Base-by-base conservation (phyloP, 768 basidiomycete species). In the Suillus occidentalis region DNA sequence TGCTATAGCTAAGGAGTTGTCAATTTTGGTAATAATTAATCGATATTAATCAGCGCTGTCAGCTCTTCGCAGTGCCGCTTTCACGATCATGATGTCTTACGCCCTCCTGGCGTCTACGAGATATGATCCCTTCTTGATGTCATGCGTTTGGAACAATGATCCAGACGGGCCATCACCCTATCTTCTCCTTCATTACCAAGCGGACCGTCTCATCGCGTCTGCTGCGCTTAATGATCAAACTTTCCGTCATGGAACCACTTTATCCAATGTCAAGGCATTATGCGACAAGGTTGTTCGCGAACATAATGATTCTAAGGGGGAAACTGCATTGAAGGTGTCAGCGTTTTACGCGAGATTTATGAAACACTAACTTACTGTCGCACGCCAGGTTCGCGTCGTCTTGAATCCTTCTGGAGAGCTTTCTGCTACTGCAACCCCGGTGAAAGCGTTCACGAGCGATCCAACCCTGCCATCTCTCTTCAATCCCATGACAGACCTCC, bases 151-250 rank as follows among this genome's bases (percentile, higher is more conserved):
- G 90, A 93, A 92, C 67, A 82, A 83, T 40, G 82, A 82, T 39
- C 76, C 77, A 10, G 66, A 78, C 20, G 82, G 81, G n/a, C 84
- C 86, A 1, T 87, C 85, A 0, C 81, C 84, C 0, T 90, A 87
- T 68, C 76, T 92, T n/a, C 75, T 92, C 0, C 82, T 92, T 13
- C 75, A 72, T 0, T 82, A 83, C 69, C 90, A 93, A 67, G 72
- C 82, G 61, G 84, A 89, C 43, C 86, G 92, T 56, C 81, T 94
- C 0, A 57, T 72, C 13, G 74, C 79, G 20, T 87, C 88, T 8
- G 82, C 84, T 3, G 67, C 73, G 22, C 68, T 72, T n/a, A 85
- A 89, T 70, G 76, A 68, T 9, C 90, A 90, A 90, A 50, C 71
- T 3, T 65, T 77, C 25, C 75, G 22, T 71, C 71, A 57, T 57